Evolutionary conservation across 352 stramenopile genomes (phyloP).

Genomic region (Globisporangium okanoganense): DNA sequence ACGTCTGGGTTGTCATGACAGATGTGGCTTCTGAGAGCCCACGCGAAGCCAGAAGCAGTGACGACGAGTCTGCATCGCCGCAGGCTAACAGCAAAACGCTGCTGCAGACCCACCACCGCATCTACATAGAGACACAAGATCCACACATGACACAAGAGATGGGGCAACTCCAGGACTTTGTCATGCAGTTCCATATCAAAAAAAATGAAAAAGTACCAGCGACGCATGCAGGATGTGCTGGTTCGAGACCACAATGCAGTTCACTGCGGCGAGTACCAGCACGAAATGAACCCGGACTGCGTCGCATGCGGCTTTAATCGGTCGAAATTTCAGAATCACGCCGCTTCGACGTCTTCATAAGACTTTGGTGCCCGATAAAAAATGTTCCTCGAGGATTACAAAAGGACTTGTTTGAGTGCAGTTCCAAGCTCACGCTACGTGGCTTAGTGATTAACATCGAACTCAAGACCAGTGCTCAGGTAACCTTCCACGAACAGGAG

Average conservation of each 20-base stretch:
- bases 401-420: too few relatives aligned
- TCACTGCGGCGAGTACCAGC: background rate
- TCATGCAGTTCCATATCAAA: background rate
- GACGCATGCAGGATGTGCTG: background rate
- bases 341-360: too few relatives aligned
- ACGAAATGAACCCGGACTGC: background rate
- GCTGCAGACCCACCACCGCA: background rate
- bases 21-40: background rate
- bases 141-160: background rate
- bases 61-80: background rate
- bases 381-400: too few relatives aligned
- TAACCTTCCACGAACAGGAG: too few relatives aligned
- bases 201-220: background rate
- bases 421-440: too few relatives aligned
- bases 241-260: background rate
- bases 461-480: too few relatives aligned
- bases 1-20: background rate
- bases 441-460: too few relatives aligned
- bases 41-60: background rate
- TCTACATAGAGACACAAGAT: background rate
- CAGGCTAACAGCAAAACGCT: background rate
- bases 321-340: background rate
- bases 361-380: too few relatives aligned
- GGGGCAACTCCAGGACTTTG: background rate
- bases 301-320: background rate